Base-by-base conservation (phyloP, 2,329 filamentous ascomycete genomes). In the Clonostachys sp. region DNA sequence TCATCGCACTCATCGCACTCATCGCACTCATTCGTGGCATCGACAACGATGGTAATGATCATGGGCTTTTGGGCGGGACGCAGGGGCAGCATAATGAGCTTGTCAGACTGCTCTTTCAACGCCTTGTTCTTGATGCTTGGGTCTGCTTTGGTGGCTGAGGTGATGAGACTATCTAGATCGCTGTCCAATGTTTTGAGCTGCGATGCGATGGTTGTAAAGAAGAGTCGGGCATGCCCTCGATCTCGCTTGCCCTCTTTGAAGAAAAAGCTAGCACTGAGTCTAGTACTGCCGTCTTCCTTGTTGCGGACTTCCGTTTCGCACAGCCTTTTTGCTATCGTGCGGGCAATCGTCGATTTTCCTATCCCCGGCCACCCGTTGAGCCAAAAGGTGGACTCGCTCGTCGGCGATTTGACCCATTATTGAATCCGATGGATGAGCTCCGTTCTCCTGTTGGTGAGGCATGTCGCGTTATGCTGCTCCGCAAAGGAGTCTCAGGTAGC, bases 401-500 rank as follows among this genome's bases (percentile, higher is more conserved):
- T 5, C 5, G 6, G 14, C 12, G 8, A 16, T 13, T 34, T 1
- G 20, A 38, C 1, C 36, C 44, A 41, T 5, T 14, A 4, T 14
- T 14, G 6, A 4, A 45, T 20, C 14, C 34, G 16, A 12, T 41
- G 13, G 6, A 45, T 5, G 10, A 45, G 34, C 1, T 45, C 12
- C 4, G 41, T 38, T 20, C 44, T 16, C 10, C 36, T 45, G 10
- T 39, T 20, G 7, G 35, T 2, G 12, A 20, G 35, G 36, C 44
- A 41, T 10, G 17, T 39, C 12, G 44, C 6, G 17, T 34, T n/a
- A 12, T 45, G 14, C 10, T 18, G 18, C 64, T 16, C 67, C 52
- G 3, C 52, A n/a, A 16, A 24, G 10, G 34, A 14, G 33, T 45
- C 24, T n/a, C 17, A 45, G 17, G 34, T 18, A 3, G 35, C 44